phyloP scores from a whole-genome alignment of 257 asterid species.

The Nicotiana tabacum region DNA sequence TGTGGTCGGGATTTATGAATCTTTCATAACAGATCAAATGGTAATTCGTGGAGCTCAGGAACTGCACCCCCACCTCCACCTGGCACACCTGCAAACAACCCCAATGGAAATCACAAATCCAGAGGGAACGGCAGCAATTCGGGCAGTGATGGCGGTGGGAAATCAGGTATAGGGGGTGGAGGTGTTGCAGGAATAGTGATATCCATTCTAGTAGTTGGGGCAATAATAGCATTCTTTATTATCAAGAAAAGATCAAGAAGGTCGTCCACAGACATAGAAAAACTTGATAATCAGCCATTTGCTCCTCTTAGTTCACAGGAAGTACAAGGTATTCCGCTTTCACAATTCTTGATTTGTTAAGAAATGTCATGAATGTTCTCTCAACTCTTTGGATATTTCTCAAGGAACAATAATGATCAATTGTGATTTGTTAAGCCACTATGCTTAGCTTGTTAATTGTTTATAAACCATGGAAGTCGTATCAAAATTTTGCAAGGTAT shows the following conservation, averaged over 20 bases:
- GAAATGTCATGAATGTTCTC: background rate
- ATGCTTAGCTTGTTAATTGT: background rate
- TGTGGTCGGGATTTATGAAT: background rate
- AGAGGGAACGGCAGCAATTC: slow-evolving; percentile 36
- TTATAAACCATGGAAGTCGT: background rate
- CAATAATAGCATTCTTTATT: slow-evolving; percentile 62
- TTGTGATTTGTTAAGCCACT: background rate
- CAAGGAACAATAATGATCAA: background rate
- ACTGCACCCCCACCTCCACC: slow-evolving; percentile 98
- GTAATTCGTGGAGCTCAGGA: slow-evolving; percentile 66
- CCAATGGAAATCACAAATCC: slow-evolving; percentile 39
- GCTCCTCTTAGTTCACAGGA: slow-evolving; percentile 63
- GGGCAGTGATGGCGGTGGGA: slow-evolving; percentile 35
- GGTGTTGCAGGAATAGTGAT: slow-evolving; percentile 87
- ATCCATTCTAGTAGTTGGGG: slow-evolving; percentile 71
- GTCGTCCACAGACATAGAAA: slow-evolving; percentile 57
- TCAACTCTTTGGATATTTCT: background rate
- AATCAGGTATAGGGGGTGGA: slow-evolving; percentile 80
- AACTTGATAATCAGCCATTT: slow-evolving; percentile 59
- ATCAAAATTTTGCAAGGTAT: background rate
- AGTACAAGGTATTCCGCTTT: slow-evolving; percentile 40
- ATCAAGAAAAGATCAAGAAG: slow-evolving; percentile 60
- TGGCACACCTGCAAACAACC: slow-evolving; percentile 73
- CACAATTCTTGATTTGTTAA: slow-evolving; percentile 19
- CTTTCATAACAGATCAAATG: slow-evolving; percentile 49